phyloP scores from a whole-genome alignment of 1,139 yeast species.

The Meyerozyma smithsonii region DNA sequence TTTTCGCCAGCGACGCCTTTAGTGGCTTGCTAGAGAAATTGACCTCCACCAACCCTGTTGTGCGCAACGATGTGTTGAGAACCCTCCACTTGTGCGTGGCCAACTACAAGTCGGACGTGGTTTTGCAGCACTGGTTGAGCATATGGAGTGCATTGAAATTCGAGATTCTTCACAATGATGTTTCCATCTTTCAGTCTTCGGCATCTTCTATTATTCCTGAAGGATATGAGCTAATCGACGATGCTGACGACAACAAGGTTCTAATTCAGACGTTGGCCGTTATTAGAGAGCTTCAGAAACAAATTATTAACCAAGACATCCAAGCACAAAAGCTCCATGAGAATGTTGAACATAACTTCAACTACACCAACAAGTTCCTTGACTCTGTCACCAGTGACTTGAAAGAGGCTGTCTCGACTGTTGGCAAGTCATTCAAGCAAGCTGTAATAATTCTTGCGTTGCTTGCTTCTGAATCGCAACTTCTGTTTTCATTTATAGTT shows the following conservation, averaged over 20 bases:
- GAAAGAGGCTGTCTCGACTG: conserved; percentile 45
- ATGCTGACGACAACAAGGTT: conserved; percentile 35
- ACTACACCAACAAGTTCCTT: conserved; percentile 29
- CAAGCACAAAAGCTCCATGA: conserved; percentile 12
- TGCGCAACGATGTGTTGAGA: conserved; percentile 69
- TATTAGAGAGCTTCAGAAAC: conserved; percentile 29
- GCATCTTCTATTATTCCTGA: conserved; percentile 24
- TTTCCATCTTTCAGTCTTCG: conserved; percentile 29
- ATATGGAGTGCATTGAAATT: conserved; percentile 87
- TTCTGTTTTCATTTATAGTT: conserved; percentile 45
- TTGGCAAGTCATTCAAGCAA: conserved; percentile 55
- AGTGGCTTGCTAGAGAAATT: conserved; percentile 80
- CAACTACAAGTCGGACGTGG: conserved; percentile 41
- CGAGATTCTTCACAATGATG: conserved; percentile 75
- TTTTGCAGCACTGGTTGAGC: conserved; percentile 61
- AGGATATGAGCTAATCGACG: conserved; percentile 27
- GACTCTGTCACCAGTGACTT: conserved; percentile 52
- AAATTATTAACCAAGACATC: background rate
- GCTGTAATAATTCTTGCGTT: conserved; percentile 56
- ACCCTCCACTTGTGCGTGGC: conserved; percentile 58
- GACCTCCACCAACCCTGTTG: conserved; percentile 73
- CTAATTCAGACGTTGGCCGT: conserved; percentile 46
- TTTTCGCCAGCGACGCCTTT: conserved; percentile 69
- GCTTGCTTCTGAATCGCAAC: conserved; percentile 36
- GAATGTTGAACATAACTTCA: conserved; percentile 22